Percentiles rank a stretch among this genome's conserved stretches.
Conservation (phyloP, 1,139 yeast species). For the Candida labiduridarum region DNA sequence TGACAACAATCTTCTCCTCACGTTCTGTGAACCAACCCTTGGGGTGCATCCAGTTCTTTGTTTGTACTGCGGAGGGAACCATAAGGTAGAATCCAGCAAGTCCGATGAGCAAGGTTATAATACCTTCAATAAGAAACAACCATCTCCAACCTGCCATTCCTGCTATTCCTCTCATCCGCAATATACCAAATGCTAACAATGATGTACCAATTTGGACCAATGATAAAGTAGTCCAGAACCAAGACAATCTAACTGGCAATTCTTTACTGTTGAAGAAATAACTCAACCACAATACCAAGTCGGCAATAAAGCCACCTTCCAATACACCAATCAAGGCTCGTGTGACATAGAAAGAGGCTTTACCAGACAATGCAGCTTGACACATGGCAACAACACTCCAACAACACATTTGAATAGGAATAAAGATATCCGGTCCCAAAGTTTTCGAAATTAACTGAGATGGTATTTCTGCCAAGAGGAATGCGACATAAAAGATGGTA, state of each 20-base stretch:
- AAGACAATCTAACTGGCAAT: constrained; percentile 27
- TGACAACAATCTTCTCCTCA: constrained; percentile 64
- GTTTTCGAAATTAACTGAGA: constrained; percentile 35
- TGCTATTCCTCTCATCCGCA: constrained; percentile 29
- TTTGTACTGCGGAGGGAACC: constrained; percentile 62
- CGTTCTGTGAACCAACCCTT: constrained; percentile 69
- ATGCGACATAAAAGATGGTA: constrained; percentile 30
- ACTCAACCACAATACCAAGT: constrained; percentile 29
- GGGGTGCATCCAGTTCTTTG: constrained; percentile 52
- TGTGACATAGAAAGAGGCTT: constrained; percentile 28
- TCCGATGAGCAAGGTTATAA: constrained; percentile 58
- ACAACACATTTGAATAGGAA: constrained; percentile 34
- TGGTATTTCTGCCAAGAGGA: constrained; percentile 36
- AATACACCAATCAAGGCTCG: constrained; percentile 31
- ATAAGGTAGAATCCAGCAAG: constrained; percentile 52
- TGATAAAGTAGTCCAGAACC: constrained; percentile 19
- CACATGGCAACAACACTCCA: constrained; percentile 35
- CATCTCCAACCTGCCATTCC: constrained; percentile 59
- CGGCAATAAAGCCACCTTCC: constrained; percentile 38
- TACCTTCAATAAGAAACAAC: constrained; percentile 67
- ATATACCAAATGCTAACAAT: constrained; percentile 36
- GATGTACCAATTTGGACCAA: constrained; percentile 36
- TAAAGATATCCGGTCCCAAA: constrained; percentile 35
- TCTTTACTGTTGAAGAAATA: constrained; percentile 32
- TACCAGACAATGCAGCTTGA: constrained; percentile 28